A percentile compares a stretch with the other conserved stretches of the same genome.
Evolutionary conservation across 1,139 yeast genomes (phyloP).

Genomic region (Sugiyamaella xylanicola): DNA sequence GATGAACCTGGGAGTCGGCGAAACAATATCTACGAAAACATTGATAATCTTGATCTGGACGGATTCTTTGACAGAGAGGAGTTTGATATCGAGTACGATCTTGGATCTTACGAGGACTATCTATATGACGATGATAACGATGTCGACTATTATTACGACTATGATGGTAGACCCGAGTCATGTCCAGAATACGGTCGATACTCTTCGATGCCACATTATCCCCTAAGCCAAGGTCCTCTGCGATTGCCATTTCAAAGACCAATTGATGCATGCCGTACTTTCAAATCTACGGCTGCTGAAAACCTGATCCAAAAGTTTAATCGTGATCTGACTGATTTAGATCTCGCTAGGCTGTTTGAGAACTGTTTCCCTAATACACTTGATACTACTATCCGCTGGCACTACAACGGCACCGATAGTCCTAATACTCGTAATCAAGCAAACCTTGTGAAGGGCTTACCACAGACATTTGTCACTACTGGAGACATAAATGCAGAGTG

Average conservation of each 20-base stretch:
- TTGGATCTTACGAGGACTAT: conserved; percentile 4
- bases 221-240: conserved; percentile 42
- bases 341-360: conserved; percentile 73
- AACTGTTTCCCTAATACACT: conserved; percentile 86
- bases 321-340: conserved; percentile 56
- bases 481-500: conserved; percentile 91
- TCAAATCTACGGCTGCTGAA: conserved; percentile 64
- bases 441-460: conserved; percentile 24
- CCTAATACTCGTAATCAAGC: too few relatives aligned
- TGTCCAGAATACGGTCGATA: conserved; percentile 49
- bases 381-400: conserved; percentile 86
- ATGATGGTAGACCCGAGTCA: conserved; percentile 7
- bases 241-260: conserved; percentile 78
- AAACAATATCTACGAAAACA: conserved; percentile 7
- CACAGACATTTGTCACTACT: conserved; percentile 73
- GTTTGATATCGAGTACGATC: conserved; percentile 4
- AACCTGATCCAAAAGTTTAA: conserved; percentile 57
- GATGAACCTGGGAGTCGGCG: conserved; percentile 4
- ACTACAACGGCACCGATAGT: conserved; percentile 41
- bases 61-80: conserved; percentile 18
- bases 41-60: conserved; percentile 15
- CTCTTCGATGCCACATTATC: conserved; percentile 41
- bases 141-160: conserved; percentile 12
- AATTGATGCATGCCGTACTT: conserved; percentile 68
- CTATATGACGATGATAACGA: conserved; percentile 7